These are phyloP conservation scores for Nannizziopsis barbatae DNA, from an alignment of 2,329 filamentous ascomycete species.

Conservation along the genomic window DNA sequence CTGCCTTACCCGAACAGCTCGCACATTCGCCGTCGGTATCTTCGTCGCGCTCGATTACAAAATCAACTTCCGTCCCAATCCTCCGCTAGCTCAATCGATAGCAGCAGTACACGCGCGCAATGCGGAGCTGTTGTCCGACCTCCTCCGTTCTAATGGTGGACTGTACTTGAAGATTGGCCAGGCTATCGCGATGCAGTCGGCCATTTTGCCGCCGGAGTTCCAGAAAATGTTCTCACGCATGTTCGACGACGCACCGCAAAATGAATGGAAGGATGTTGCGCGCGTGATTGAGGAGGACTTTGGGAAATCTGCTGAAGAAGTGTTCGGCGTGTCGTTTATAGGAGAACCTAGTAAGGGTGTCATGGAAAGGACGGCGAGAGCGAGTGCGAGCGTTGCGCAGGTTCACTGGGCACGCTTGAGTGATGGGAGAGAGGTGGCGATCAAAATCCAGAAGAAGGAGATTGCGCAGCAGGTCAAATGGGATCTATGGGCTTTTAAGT, in stretches of 20 bases:
- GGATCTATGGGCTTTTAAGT: slow-evolving; percentile 95
- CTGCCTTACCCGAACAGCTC: slow-evolving; percentile 62
- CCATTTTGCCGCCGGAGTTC: slow-evolving; percentile 84
- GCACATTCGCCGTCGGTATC: slow-evolving; percentile 70
- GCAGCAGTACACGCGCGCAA: slow-evolving; percentile 71
- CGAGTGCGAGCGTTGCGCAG: slow-evolving; percentile 83
- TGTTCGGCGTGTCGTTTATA: slow-evolving; percentile 78
- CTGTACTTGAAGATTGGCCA: slow-evolving; percentile 96
- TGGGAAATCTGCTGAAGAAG: slow-evolving; percentile 70
- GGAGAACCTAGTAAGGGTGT: slow-evolving; percentile 52
- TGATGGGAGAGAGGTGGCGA: slow-evolving; percentile 82
- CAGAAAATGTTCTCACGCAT: slow-evolving; percentile 92
- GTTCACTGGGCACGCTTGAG: slow-evolving; percentile 84
- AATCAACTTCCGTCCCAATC: slow-evolving; percentile 78
- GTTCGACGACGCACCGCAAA: slow-evolving; percentile 97
- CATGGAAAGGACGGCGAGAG: slow-evolving; percentile 60
- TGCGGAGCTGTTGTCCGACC: slow-evolving; percentile 68
- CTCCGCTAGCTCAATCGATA: slow-evolving; percentile 61
- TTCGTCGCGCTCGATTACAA: slow-evolving; percentile 88
- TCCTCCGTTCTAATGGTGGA: slow-evolving; percentile 78
- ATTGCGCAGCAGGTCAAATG: slow-evolving; percentile 82
- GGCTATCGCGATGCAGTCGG: slow-evolving; percentile 96
- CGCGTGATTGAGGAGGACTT: slow-evolving; percentile 81
- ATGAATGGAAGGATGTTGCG: slow-evolving; percentile 75
- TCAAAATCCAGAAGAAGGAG: slow-evolving; percentile 95